Conservation (phyloP, 2,329 filamentous ascomycete genomes). For the Cordyceps cateniannulata region DNA sequence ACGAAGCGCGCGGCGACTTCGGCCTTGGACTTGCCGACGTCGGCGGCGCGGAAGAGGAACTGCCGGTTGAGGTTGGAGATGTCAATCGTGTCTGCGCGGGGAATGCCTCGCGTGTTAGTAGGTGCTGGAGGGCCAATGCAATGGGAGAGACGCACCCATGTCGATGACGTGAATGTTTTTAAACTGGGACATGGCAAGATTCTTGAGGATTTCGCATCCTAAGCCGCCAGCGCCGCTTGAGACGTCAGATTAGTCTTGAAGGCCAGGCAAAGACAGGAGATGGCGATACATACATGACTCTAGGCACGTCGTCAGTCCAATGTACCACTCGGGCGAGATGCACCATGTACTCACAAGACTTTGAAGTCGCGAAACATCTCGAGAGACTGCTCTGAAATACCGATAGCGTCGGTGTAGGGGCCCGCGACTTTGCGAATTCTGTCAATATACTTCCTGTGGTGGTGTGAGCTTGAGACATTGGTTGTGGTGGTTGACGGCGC, state of each 20-base stretch:
- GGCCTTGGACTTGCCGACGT: conserved; percentile 91
- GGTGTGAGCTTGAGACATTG: conserved; percentile 13
- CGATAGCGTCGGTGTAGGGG: conserved; percentile 68
- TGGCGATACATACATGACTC: conserved; percentile 41
- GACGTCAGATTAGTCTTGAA: conserved; percentile 14
- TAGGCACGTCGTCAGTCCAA: conserved; percentile 22
- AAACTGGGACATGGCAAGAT: conserved; percentile 91
- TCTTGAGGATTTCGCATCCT: conserved; percentile 94
- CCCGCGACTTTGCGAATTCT: conserved; percentile 69
- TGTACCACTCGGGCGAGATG: neutral
- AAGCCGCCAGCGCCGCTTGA: conserved; percentile 82
- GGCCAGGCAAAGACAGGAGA: neutral
- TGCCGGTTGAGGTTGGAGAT: conserved; percentile 97
- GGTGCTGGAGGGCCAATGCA: neutral
- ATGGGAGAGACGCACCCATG: conserved; percentile 59
- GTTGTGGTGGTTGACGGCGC: neutral
- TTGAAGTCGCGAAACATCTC: conserved; percentile 62
- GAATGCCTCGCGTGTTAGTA: neutral
- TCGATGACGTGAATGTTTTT: conserved; percentile 98
- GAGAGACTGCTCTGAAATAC: conserved; percentile 45
- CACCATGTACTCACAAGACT: conserved; percentile 54
- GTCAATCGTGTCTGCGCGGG: conserved; percentile 77
- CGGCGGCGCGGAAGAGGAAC: conserved; percentile 85
- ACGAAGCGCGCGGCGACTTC: conserved; percentile 90
- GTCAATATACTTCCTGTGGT: conserved; percentile 72